Evolutionary conservation across 805 yeast genomes (phyloP).

Genomic region (Priceomyces medius): DNA sequence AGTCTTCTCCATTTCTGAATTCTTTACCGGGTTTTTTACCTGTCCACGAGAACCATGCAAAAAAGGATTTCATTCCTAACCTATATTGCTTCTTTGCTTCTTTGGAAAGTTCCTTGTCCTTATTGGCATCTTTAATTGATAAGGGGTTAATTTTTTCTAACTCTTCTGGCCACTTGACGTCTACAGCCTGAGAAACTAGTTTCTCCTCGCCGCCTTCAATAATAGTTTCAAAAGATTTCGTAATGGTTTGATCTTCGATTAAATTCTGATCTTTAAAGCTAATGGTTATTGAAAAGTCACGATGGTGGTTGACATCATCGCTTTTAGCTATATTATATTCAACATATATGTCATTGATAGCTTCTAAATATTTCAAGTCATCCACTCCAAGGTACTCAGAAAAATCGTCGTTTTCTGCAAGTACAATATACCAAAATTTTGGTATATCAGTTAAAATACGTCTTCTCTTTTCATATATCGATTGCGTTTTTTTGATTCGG

Average conservation of each 20-base stretch:
- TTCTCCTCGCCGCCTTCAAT: slow-evolving; percentile 55
- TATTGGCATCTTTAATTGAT: slow-evolving; percentile 38
- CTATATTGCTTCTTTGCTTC: slow-evolving; percentile 63
- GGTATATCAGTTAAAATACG: slow-evolving; percentile 54
- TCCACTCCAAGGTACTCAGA: slow-evolving; percentile 74
- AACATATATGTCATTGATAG: slow-evolving; percentile 62
- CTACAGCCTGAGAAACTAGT: slow-evolving; percentile 53
- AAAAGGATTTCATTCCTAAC: slow-evolving; percentile 76
- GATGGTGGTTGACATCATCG: slow-evolving; percentile 35
- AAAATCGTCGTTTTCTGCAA: slow-evolving; percentile 82
- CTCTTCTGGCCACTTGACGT: slow-evolving; percentile 68
- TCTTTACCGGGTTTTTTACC: slow-evolving; percentile 76
- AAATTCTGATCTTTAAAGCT: slow-evolving; percentile 48
- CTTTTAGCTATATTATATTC: slow-evolving; percentile 44
- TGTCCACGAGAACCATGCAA: slow-evolving; percentile 86
- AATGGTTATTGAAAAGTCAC: slow-evolving; percentile 62
- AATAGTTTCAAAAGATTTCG: slow-evolving; percentile 55
- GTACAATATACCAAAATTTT: slow-evolving; percentile 82
- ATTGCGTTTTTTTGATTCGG: slow-evolving; percentile 52
- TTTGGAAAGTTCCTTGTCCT: slow-evolving; percentile 36
- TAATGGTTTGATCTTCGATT: slow-evolving; percentile 56
- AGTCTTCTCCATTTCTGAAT: slow-evolving; percentile 74
- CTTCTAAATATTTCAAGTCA: slow-evolving; percentile 74
- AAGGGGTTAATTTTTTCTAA: slow-evolving; percentile 57
- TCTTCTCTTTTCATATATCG: slow-evolving; percentile 59